These are phyloP conservation scores for Acanthamoeba healyi DNA, from an alignment of 208 protist species.

Conservation along the genomic window DNA sequence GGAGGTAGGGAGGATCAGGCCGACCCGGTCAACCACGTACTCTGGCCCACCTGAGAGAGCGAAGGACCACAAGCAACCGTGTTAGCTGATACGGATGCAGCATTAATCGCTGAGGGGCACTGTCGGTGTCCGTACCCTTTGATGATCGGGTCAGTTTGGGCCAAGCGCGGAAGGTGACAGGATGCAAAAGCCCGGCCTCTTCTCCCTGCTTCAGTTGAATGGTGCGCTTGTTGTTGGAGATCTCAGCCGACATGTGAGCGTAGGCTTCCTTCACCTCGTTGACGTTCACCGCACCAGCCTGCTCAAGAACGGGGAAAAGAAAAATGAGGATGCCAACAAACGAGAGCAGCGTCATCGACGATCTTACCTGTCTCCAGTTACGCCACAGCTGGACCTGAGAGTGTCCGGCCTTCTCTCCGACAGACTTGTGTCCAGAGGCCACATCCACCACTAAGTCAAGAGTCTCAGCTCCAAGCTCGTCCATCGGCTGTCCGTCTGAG, in stretches of 20 bases:
- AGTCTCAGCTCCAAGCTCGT: conserved; percentile 56
- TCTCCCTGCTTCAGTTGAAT: neutral
- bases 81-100: too few species aligned
- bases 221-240: neutral
- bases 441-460: conserved; percentile 37
- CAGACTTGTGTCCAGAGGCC: neutral
- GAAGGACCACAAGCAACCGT: too few species aligned
- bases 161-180: neutral
- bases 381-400: conserved; percentile 83
- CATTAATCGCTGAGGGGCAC: too few species aligned
- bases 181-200: neutral
- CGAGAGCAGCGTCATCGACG: too few species aligned
- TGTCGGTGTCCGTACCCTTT: too few species aligned
- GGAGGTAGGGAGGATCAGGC: conserved; percentile 70
- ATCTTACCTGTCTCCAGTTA: conserved; percentile 75
- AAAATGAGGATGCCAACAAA: neutral
- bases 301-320: neutral
- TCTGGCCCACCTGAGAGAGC: neutral
- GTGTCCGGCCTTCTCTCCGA: conserved; percentile 73
- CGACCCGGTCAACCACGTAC: conserved; percentile 42
- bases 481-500: conserved; percentile 46
- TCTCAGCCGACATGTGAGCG: neutral
- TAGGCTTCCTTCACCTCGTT: conserved; percentile 2
- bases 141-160: neutral
- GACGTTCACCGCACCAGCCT: neutral